These are phyloP conservation scores for Prunus fruticosa DNA, from an alignment of 306 rosid genomes.

Conservation along the genomic window DNA sequence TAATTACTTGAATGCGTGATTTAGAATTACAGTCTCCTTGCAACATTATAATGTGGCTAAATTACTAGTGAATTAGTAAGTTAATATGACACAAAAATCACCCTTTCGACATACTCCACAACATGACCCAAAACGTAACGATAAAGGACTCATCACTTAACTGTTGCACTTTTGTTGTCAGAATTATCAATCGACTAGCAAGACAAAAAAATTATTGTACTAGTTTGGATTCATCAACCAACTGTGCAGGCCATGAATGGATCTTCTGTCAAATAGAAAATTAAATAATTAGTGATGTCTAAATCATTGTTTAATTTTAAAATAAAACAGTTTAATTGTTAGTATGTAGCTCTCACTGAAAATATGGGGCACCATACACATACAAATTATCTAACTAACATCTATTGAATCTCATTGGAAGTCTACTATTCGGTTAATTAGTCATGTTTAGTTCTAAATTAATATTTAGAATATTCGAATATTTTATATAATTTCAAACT, in stretches of 20 bases:
- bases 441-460: background rate
- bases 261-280: background rate
- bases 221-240: background rate
- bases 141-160: too few relatives aligned
- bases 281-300: background rate
- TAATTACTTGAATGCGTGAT: too few relatives aligned
- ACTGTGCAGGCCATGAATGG: background rate
- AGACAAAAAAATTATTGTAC: background rate
- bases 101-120: too few relatives aligned
- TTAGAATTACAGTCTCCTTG: background rate
- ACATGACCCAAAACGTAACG: too few relatives aligned
- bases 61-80: too few relatives aligned
- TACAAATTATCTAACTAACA: background rate
- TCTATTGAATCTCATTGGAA: background rate
- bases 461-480: background rate
- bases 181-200: background rate
- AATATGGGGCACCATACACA: background rate
- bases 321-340: background rate
- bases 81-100: too few relatives aligned
- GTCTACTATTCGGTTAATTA: background rate
- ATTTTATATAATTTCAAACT: background rate
- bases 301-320: background rate
- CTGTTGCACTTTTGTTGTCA: too few relatives aligned
- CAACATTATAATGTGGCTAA: too few relatives aligned
- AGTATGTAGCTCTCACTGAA: background rate